Base-by-base conservation (phyloP, 2,329 filamentous ascomycete species). In the Hymenoscyphus scutula region DNA sequence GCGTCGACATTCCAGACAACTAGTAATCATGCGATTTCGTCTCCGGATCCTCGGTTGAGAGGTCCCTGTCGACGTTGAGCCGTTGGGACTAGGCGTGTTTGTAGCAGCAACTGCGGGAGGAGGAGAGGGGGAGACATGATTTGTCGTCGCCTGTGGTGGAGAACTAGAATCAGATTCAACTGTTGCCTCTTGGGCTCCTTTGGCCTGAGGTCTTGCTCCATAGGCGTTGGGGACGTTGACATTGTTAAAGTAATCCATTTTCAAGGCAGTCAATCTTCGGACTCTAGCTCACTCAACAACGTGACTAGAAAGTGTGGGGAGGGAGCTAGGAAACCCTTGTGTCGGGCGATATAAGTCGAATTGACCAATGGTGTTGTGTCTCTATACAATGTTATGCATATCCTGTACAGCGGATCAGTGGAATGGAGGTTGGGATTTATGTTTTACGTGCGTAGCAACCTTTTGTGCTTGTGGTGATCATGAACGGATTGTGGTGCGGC, bases 1-100 rank as follows among this genome's bases (percentile, higher is more conserved):
- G 25, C 89, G 84, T 45, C 90, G 83, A 72, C 89, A 91, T 74
- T 89, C 85, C 37, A 89, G 81, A 73, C 87, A 91, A 30, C 85
- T 88, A 65, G 84, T 83, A 74, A 90, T 88, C 79, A 89, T 83
- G 71, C 85, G 81, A 78, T 89, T 84, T 66, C 87, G 80, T 53
- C 86, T 64, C 41, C 73, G 60, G 8, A 73, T 72, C 27, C 69
- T 66, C 6, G 71, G 66, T 56, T 68, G 62, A 8, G 66, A 27
- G 25, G 67, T 60, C 54, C 68, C 60, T 8, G 65, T 30, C 29
- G 67, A 59, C 10, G 62, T 51, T 27, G 63, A 17, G 30, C 37
- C 15, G 51, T 13, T 58, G 41, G n/a, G 41, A 48, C n/a, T 48
- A 11, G 45, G 23, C 11, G 45, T 48, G 5, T 19, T 48, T 3